These are phyloP conservation scores for Aspergillus heteromorphus DNA, from an alignment of 495 filamentous ascomycete species.

Conservation along the genomic window DNA sequence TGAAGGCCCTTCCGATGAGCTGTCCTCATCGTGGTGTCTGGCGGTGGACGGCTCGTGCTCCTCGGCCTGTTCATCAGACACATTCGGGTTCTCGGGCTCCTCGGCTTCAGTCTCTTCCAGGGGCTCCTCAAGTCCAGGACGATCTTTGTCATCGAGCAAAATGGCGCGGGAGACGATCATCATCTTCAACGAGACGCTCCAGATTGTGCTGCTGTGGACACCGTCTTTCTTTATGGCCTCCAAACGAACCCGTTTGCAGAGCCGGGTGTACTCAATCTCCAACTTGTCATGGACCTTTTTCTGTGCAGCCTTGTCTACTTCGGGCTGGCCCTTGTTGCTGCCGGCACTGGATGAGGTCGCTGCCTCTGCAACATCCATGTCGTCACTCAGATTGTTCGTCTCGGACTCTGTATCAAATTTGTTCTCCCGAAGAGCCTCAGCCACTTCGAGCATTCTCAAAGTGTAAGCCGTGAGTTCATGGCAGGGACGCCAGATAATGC, in stretches of 20 bases:
- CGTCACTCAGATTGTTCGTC: not conserved
- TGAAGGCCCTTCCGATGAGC: not conserved
- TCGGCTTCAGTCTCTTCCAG: slow-evolving; percentile 2
- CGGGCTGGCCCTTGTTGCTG: not conserved
- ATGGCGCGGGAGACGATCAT: slow-evolving; percentile 26
- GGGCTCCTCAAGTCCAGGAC: slow-evolving; percentile 3
- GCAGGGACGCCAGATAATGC: slow-evolving; percentile 36
- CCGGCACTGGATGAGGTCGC: not conserved
- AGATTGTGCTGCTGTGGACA: slow-evolving; percentile 26
- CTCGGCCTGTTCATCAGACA: not conserved
- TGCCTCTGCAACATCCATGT: not conserved
- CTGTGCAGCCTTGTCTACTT: slow-evolving; percentile 8
- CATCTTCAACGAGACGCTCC: slow-evolving; percentile 29
- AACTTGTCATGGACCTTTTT: slow-evolving; percentile 19
- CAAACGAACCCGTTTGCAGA: slow-evolving; percentile 22
- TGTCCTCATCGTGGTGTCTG: not conserved
- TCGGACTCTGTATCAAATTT: slow-evolving; percentile 10
- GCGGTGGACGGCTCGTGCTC: not conserved
- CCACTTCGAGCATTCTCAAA: slow-evolving; percentile 50
- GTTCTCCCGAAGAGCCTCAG: slow-evolving; percentile 32
- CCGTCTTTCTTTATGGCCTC: slow-evolving; percentile 24
- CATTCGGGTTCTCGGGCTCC: not conserved
- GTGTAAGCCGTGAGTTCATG: slow-evolving; percentile 14
- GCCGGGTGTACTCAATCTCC: slow-evolving; percentile 14
- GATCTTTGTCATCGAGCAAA: slow-evolving; percentile 21